These are phyloP conservation scores for Craterostigma plantagineum DNA, from an alignment of 257 asterid species.

Conservation along the genomic window DNA sequence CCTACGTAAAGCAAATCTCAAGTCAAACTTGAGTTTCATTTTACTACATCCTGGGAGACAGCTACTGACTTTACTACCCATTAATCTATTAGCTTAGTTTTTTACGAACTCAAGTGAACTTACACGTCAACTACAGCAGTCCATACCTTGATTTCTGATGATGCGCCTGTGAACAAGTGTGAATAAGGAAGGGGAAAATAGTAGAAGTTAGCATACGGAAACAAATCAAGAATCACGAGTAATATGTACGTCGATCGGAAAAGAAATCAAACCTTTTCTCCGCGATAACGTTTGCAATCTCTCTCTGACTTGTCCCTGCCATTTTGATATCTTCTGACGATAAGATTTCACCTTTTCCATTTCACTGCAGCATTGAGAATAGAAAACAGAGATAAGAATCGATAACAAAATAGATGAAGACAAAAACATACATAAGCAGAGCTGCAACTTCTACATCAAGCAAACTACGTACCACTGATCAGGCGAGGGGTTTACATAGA, in stretches of 20 bases:
- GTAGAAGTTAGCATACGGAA: constrained; percentile 6
- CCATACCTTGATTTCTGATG: constrained; percentile 69
- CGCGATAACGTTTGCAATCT: constrained; percentile 50
- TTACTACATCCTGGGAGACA: not conserved
- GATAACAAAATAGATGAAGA: constrained; percentile 8
- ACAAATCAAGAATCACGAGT: constrained; percentile 5
- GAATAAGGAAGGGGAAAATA: constrained; percentile 12
- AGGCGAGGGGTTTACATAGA: too few relatives aligned
- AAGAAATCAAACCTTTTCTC: constrained; percentile 44
- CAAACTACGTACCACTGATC: too few relatives aligned
- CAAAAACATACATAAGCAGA: constrained; percentile 7
- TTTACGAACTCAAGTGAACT: constrained; percentile 11
- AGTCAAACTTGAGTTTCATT: constrained; percentile 11
- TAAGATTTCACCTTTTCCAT: constrained; percentile 77
- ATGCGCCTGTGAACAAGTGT: constrained; percentile 28
- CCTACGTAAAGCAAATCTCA: constrained; percentile 19
- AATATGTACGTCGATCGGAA: constrained; percentile 1
- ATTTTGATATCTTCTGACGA: constrained; percentile 57
- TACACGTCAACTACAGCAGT: constrained; percentile 32
- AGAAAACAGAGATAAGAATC: not conserved
- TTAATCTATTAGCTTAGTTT: constrained; percentile 5
- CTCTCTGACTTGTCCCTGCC: constrained; percentile 83
- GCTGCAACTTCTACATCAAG: too few relatives aligned
- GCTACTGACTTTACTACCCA: constrained; percentile 6
- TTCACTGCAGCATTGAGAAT: constrained; percentile 37